phyloP scores from a whole-genome alignment of 2,329 filamentous ascomycete genomes.

The Pseudogymnoascus sp. region DNA sequence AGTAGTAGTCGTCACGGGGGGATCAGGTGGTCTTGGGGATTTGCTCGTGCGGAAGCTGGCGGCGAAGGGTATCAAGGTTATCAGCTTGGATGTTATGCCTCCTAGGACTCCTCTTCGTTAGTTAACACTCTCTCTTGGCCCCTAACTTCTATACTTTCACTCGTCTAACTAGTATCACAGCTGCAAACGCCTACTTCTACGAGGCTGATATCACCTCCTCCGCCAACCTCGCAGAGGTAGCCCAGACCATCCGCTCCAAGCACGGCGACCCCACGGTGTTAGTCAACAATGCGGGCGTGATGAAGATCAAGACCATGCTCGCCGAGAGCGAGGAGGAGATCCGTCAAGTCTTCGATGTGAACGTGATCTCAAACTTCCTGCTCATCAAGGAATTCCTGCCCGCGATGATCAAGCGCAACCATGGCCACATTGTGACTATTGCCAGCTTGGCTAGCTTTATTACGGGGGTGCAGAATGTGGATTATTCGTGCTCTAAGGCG shows the following conservation, averaged over 20 bases:
- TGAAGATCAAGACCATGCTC: constrained; percentile 52
- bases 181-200: constrained; percentile 55
- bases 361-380: constrained; percentile 61
- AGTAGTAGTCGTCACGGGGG: constrained; percentile 69
- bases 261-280: constrained; percentile 62
- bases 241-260: constrained; percentile 44
- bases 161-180: constrained; percentile 23
- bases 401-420: constrained; percentile 54
- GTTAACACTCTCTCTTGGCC: background rate
- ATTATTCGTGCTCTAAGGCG: constrained; percentile 64
- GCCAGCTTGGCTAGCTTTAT: constrained; percentile 38
- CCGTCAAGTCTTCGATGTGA: constrained; percentile 63
- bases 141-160: background rate
- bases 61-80: constrained; percentile 57
- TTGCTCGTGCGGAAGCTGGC: constrained; percentile 57
- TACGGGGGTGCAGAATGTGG: constrained; percentile 35
- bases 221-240: constrained; percentile 44
- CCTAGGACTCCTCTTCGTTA: constrained; percentile 16
- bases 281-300: constrained; percentile 65
- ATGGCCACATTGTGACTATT: constrained; percentile 67
- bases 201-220: constrained; percentile 60
- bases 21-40: constrained; percentile 65
- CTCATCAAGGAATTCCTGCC: constrained; percentile 61
- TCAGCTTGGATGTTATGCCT: constrained; percentile 61
- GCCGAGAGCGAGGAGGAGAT: constrained; percentile 48